Percentiles rank a stretch among this genome's conserved stretches.
phyloP scores from a whole-genome alignment of 176 grass and related monocot genomes.

The Puccinellia tenuiflora region DNA sequence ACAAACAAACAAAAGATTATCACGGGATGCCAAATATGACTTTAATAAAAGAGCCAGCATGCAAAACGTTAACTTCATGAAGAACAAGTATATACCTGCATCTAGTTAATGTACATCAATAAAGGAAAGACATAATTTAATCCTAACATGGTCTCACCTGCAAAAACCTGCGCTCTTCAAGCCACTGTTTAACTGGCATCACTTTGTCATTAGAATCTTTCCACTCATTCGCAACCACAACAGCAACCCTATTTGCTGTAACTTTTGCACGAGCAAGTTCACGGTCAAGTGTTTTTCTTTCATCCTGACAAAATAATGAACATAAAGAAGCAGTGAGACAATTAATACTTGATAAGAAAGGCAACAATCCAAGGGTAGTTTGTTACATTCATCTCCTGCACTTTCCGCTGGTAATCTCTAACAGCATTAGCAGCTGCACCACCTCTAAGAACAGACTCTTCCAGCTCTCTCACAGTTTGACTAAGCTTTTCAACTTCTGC shows the following conservation, averaged over 20 bases:
- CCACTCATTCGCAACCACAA: conserved; percentile 98
- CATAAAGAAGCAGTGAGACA: conserved; percentile 26
- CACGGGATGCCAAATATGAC: not conserved
- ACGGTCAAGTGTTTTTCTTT: conserved; percentile 91
- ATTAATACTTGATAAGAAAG: conserved; percentile 3
- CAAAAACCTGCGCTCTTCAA: conserved; percentile 93
- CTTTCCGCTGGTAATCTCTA: conserved; percentile 94
- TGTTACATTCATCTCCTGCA: conserved; percentile 97
- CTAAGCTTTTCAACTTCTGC: conserved; percentile 96
- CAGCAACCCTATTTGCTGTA: conserved; percentile 89
- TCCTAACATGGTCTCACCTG: conserved; percentile 43
- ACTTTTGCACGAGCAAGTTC: conserved; percentile 97
- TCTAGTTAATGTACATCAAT: not conserved
- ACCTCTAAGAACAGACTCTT: conserved; percentile 85
- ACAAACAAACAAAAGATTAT: conserved; percentile 22
- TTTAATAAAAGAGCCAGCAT: not conserved
- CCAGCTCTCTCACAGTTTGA: conserved; percentile 87
- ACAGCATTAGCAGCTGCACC: conserved; percentile 90
- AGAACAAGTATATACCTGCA: conserved; percentile 7
- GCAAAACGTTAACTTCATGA: not conserved
- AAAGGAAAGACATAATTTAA: conserved; percentile 25
- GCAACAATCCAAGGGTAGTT: not conserved
- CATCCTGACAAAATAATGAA: conserved; percentile 54
- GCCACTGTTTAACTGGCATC: conserved; percentile 99
- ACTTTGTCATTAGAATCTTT: conserved; percentile 99